Percentiles rank a stretch among this genome's conserved stretches.
Evolutionary conservation across 2,329 filamentous ascomycete species (phyloP).

Genomic region (Paracorniculantispora psalliotae): DNA sequence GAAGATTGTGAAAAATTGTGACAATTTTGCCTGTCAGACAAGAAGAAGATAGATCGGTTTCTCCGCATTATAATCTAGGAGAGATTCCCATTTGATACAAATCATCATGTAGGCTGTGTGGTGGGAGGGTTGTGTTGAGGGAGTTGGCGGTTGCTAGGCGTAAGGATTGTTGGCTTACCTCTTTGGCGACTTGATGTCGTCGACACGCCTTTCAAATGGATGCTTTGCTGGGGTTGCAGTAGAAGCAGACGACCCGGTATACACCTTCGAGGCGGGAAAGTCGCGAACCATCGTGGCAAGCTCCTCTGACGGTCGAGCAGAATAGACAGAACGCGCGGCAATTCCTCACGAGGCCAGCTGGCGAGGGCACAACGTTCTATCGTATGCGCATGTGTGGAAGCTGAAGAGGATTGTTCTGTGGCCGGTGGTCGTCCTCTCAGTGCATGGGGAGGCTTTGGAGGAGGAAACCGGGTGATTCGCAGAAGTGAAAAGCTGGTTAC

Average conservation of each 20-base stretch:
- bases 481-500: conserved; percentile 4
- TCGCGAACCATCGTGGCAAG: conserved; percentile 7
- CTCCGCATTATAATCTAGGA: conserved; percentile 95
- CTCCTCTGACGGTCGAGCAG: not conserved
- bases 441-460: not conserved
- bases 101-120: conserved; percentile 64
- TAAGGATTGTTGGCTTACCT: conserved; percentile 55
- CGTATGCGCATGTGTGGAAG: conserved; percentile 7
- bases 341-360: conserved; percentile 13
- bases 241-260: conserved; percentile 71
- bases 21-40: conserved; percentile 44
- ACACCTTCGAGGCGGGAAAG: no score
- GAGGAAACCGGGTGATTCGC: conserved; percentile 1
- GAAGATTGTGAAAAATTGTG: conserved; percentile 12
- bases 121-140: not conserved
- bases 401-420: not conserved
- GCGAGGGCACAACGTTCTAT: not conserved
- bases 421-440: conserved; percentile 6
- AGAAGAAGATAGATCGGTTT: conserved; percentile 69
- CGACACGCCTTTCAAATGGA: conserved; percentile 74
- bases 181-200: conserved; percentile 82
- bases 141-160: no score
- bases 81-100: conserved; percentile 99
- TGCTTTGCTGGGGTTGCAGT: conserved; percentile 66
- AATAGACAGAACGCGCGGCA: not conserved